phyloP scores from a whole-genome alignment of 371 early-diverging fungal species.

The Apophysomyces trapeziformis region DNA sequence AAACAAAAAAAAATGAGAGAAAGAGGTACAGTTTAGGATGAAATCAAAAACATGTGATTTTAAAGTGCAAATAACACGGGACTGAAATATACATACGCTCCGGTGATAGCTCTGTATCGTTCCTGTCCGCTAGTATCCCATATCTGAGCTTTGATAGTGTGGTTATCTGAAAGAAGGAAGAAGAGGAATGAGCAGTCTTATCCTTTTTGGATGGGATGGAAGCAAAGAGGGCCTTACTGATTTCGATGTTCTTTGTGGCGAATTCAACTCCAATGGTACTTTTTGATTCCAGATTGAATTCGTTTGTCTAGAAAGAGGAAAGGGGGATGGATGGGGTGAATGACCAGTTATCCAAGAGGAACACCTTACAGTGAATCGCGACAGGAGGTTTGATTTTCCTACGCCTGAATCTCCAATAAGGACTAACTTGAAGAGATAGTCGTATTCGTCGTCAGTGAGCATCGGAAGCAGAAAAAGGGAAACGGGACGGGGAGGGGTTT shows the following conservation, averaged over 20 bases:
- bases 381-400: conserved; percentile 51
- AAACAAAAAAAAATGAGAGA: neutral
- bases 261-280: conserved; percentile 99
- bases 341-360: neutral
- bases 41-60: neutral
- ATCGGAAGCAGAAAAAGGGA: conserved; percentile 18
- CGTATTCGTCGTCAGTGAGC: conserved; percentile 54
- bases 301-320: conserved; percentile 68
- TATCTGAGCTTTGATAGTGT: conserved; percentile 79
- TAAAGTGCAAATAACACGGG: too few relatives aligned
- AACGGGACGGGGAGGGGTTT: neutral
- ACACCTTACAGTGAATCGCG: conserved; percentile 45
- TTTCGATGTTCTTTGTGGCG: conserved; percentile 54
- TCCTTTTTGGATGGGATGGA: neutral
- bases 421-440: conserved; percentile 57
- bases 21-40: neutral
- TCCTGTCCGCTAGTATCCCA: conserved; percentile 94
- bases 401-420: conserved; percentile 55
- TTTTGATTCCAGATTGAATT: conserved; percentile 97
- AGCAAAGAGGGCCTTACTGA: conserved; percentile 22
- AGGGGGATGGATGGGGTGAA: neutral
- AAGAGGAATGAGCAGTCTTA: neutral
- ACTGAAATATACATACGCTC: conserved; percentile 46
- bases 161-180: conserved; percentile 25
- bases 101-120: conserved; percentile 80